Evolutionary conservation across 306 rosid genomes (phyloP).

Genomic region (Echinosophora koreensis): DNA sequence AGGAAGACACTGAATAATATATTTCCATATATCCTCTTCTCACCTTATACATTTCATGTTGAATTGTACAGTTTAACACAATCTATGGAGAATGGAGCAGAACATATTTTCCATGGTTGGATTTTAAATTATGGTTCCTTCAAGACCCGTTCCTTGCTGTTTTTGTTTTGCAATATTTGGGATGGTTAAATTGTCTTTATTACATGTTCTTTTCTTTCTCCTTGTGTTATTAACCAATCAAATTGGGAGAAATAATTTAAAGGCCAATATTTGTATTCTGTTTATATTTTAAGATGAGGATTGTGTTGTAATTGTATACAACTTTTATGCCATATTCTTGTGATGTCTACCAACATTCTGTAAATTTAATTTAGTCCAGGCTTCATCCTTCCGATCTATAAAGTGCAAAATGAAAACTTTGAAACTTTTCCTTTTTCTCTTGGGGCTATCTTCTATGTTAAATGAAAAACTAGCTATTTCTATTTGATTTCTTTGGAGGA

Average conservation of each 20-base stretch:
- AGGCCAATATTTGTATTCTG: conserved; percentile 28
- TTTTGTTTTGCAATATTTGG: conserved; percentile 32
- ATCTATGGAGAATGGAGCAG: conserved; percentile 32
- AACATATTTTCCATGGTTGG: conserved; percentile 44
- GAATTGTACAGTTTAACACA: conserved; percentile 57
- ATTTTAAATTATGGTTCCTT: conserved; percentile 43
- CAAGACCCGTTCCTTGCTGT: conserved; percentile 32
- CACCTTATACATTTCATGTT: conserved; percentile 40
- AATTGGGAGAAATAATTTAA: conserved; percentile 35
- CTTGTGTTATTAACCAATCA: background rate
- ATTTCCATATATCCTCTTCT: background rate
- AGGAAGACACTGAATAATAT: conserved; percentile 39
- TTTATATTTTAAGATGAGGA: conserved; percentile 29
- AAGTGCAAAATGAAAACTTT: too few species aligned
- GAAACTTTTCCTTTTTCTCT: too few species aligned
- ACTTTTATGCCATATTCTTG: background rate
- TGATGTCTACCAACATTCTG: background rate
- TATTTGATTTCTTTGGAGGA: background rate
- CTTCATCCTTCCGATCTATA: conserved; percentile 5
- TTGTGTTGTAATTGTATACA: conserved; percentile 2
- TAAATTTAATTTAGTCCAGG: background rate
- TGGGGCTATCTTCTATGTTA: too few species aligned
- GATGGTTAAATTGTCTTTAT: conserved; percentile 18
- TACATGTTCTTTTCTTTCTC: background rate
- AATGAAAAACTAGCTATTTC: conserved; percentile 20